Conservation (phyloP, 306 rosid genomes). For the Acacia acuminata region DNA sequence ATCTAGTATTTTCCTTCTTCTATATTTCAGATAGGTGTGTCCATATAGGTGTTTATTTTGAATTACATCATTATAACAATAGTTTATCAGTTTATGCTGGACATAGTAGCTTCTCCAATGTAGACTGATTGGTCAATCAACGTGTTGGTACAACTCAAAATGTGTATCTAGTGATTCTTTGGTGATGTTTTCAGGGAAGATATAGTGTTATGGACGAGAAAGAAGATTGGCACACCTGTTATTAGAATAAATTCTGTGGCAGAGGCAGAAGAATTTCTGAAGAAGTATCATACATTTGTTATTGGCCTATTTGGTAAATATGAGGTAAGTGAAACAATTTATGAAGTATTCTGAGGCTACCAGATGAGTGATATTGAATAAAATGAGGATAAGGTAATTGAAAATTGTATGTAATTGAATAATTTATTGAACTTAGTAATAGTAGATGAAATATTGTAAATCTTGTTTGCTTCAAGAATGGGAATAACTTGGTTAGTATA, state of each 20-base stretch:
- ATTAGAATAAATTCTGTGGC: slow-evolving; percentile 49
- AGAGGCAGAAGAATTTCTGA: slow-evolving; percentile 64
- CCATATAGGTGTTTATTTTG: background rate
- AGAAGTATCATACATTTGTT: slow-evolving; percentile 62
- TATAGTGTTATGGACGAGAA: slow-evolving; percentile 80
- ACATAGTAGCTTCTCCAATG: slow-evolving; percentile 15
- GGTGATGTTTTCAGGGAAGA: slow-evolving; percentile 67
- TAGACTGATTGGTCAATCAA: slow-evolving; percentile 12
- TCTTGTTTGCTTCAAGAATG: background rate
- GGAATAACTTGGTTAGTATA: background rate
- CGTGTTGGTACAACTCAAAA: slow-evolving; percentile 17
- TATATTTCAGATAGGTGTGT: background rate
- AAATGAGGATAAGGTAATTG: background rate
- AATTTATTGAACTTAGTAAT: background rate
- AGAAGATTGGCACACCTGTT: slow-evolving; percentile 77
- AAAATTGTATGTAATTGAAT: background rate
- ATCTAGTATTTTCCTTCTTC: background rate
- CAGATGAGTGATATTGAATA: slow-evolving; percentile 2
- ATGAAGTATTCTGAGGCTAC: background rate
- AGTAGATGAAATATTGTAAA: background rate
- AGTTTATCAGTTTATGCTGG: slow-evolving; percentile 29
- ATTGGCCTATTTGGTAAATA: slow-evolving; percentile 66
- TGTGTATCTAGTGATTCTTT: slow-evolving; percentile 4
- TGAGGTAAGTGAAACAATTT: slow-evolving; percentile 51
- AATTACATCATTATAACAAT: background rate